These are phyloP conservation scores for Cicer bijugum DNA, from an alignment of 306 rosid species.

Conservation along the genomic window DNA sequence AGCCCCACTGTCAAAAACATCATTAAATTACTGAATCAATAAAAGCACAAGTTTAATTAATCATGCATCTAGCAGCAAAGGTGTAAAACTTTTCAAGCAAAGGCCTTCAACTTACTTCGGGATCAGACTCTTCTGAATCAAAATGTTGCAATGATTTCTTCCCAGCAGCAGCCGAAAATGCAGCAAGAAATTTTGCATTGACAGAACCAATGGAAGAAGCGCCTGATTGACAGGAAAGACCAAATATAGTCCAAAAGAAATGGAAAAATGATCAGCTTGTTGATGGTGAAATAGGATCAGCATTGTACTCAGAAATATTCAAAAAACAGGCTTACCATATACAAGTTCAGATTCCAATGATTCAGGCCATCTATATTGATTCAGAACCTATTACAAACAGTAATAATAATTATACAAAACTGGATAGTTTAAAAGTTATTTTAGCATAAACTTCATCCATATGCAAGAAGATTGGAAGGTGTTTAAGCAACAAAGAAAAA, in stretches of 20 bases:
- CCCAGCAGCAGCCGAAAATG: slow-evolving; percentile 83
- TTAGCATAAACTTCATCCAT: slow-evolving; percentile 15
- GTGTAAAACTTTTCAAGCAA: slow-evolving; percentile 34
- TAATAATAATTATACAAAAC: slow-evolving; percentile 8
- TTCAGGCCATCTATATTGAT: slow-evolving; percentile 81
- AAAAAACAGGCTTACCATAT: slow-evolving; percentile 58
- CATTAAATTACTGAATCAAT: slow-evolving; percentile 41
- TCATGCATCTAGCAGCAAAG: slow-evolving; percentile 33
- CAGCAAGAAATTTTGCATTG: slow-evolving; percentile 68
- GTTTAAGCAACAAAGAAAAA: slow-evolving; percentile 17
- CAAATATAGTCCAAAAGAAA: slow-evolving; percentile 38
- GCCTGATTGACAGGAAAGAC: slow-evolving; percentile 53
- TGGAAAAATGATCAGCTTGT: slow-evolving; percentile 2
- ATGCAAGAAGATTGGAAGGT: slow-evolving; percentile 16
- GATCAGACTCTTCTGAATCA: slow-evolving; percentile 87
- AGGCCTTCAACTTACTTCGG: slow-evolving; percentile 58
- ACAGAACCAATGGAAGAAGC: slow-evolving; percentile 81
- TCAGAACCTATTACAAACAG: slow-evolving; percentile 58
- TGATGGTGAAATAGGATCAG: slow-evolving; percentile 27
- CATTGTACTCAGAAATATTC: background rate
- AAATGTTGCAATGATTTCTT: slow-evolving; percentile 65
- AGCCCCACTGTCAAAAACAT: slow-evolving; percentile 74
- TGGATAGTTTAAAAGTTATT: slow-evolving; percentile 37
- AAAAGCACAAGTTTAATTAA: slow-evolving; percentile 15
- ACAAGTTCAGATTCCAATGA: slow-evolving; percentile 69